Evolutionary conservation across 768 basidiomycete genomes (phyloP), one percentile per base, ranked within the genome.

Genomic region (Crepidotus variabilis): DNA sequence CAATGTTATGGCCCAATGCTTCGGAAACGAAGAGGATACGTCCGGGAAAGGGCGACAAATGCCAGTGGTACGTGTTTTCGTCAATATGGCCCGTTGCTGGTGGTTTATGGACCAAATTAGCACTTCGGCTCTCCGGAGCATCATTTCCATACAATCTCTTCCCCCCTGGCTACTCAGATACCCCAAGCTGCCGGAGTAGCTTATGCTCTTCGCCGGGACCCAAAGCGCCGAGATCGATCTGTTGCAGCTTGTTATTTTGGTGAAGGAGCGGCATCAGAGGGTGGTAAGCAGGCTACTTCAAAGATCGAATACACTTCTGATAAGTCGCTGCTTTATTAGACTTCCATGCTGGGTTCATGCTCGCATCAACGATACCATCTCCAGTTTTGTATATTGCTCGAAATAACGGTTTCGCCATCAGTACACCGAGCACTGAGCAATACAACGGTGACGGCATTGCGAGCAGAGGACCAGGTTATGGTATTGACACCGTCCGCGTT

Each of bases 101-200:
- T 28, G 32, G 10, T 23, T 51, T 33, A 61, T 24, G 22, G 49
- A 54, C 58, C 57, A 63, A 43, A 58, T 39, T 58, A 93, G 83
- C 94, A 98, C 66, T 93, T 94, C 69, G 91, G 92, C 13, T 93
- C 93, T 5, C 79, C 81, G 1, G 73, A 84, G 56, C 83, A 89
- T 57, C 94, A 96, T 68, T 96, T 95, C 68, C 91, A 94, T 71
- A 92, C 91, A 18, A 97, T 97, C 58, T 97, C 95, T 2, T 94
- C 92, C 6, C 90, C 94, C 0, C 78, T 98, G 23, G 92, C 90
- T 9, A 98, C 95, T 0, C 94, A 98, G 71, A 92, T 97, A 62
- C 94, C 92, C 6, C 93, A 95, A 70, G 95, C 93, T 21, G 94
- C 94, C 0, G 95, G 94, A 14, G 92, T 96, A 6, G 94, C 83